Percentiles rank a stretch among this genome's conserved stretches.
Conservation (phyloP, 2,329 filamentous ascomycete species). For the Fusarium nanum region DNA sequence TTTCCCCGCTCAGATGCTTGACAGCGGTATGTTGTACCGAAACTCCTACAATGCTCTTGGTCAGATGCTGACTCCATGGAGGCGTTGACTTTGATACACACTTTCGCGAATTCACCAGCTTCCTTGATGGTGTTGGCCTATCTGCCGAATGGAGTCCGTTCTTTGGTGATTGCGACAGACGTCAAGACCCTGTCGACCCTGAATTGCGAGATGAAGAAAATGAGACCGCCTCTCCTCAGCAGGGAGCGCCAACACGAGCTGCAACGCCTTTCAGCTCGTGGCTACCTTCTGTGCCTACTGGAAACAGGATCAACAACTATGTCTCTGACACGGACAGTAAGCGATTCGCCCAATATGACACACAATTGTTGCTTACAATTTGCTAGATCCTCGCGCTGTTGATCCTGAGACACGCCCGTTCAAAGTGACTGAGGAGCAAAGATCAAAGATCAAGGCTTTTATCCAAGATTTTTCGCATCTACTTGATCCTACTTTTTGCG, state of each 20-base stretch:
- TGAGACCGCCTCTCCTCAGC: not conserved
- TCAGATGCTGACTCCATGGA: not conserved
- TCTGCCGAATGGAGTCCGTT: constrained; percentile 55
- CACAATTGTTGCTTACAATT: not conserved
- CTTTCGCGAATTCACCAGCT: constrained; percentile 54
- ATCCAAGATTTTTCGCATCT: constrained; percentile 24
- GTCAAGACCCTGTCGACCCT: not conserved
- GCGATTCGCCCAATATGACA: not conserved
- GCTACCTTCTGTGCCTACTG: constrained; percentile 52
- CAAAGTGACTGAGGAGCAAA: constrained; percentile 52
- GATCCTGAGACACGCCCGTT: constrained; percentile 29
- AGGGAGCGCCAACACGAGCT: constrained; percentile 1
- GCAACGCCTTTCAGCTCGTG: constrained; percentile 54
- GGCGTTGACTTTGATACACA: constrained; percentile 46
- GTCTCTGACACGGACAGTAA: constrained; percentile 18
- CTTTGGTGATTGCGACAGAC: constrained; percentile 45
- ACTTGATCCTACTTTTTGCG: constrained; percentile 46
- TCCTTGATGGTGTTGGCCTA: constrained; percentile 53
- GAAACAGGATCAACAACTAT: constrained; percentile 42
- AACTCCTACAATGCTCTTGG: not conserved
- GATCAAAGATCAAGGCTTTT: constrained; percentile 36
- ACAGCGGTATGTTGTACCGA: not conserved
- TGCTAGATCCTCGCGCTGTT: not conserved
- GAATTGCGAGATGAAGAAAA: not conserved
- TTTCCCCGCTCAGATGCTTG: constrained; percentile 12